Conservation (phyloP, 2,329 filamentous ascomycete genomes). For the Ophiocordyceps camponoti-saundersi region DNA sequence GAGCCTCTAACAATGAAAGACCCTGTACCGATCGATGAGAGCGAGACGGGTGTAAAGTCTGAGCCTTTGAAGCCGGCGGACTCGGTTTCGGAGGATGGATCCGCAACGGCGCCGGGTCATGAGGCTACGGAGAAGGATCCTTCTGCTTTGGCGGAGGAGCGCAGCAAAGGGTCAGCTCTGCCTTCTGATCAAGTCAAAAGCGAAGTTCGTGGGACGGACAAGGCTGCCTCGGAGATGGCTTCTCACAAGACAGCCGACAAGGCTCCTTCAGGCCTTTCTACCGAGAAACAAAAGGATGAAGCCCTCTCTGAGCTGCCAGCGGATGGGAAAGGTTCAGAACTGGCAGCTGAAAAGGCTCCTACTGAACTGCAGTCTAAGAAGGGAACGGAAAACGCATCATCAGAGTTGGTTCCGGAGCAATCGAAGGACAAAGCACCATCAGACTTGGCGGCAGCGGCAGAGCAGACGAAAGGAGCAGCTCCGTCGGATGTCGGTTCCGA, state of each 20-base stretch:
- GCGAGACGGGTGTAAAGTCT: constrained; percentile 1
- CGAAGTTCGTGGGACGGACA: too few relatives aligned
- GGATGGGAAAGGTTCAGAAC: too few relatives aligned
- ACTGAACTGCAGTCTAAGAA: background rate
- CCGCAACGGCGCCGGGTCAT: background rate
- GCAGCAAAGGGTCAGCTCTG: background rate
- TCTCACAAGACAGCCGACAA: background rate
- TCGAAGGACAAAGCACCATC: background rate
- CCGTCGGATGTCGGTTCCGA: background rate
- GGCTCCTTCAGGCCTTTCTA: too few relatives aligned
- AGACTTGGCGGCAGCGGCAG: background rate
- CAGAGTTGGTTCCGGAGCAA: background rate
- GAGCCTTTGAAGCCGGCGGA: constrained; percentile 1
- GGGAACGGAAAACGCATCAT: background rate
- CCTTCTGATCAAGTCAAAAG: background rate
- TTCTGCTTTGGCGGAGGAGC: background rate
- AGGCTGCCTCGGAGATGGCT: background rate
- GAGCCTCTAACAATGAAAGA: background rate
- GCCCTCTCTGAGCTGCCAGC: too few relatives aligned
- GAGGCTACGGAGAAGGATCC: background rate
- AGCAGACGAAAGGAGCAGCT: background rate
- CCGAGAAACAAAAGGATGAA: too few relatives aligned
- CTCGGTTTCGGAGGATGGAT: constrained; percentile 1
- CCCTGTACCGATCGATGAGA: constrained; percentile 1
- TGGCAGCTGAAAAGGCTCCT: constrained; percentile 1